A percentile compares a stretch with the other conserved stretches of the same genome.
phyloP scores from a whole-genome alignment of 2,329 filamentous ascomycete genomes.

The Calonectria hongkongensis region DNA sequence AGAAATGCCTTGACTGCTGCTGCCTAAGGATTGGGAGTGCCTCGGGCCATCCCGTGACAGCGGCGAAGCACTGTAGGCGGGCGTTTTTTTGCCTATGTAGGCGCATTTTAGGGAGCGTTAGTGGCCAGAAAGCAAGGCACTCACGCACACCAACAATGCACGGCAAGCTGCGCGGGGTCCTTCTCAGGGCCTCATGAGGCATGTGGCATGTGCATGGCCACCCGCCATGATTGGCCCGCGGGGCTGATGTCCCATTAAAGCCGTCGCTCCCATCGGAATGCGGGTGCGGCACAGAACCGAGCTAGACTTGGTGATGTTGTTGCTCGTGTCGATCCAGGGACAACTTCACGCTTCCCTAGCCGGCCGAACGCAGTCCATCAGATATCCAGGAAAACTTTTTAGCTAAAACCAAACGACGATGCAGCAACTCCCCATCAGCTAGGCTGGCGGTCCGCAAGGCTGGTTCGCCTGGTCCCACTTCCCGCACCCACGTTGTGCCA shows the following conservation, averaged over 20 bases:
- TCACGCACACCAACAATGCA: slow-evolving; percentile 6
- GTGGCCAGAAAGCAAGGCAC: slow-evolving; percentile 21
- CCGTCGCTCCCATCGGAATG: slow-evolving; percentile 2
- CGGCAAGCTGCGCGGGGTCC: slow-evolving; percentile 32
- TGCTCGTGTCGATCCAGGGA: background rate
- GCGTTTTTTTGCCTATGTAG: background rate
- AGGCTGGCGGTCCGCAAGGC: slow-evolving; percentile 9
- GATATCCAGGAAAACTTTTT: background rate
- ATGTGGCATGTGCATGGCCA: slow-evolving; percentile 31
- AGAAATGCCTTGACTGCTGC: slow-evolving; percentile 20
- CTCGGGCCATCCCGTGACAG: slow-evolving; percentile 25
- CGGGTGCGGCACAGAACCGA: slow-evolving; percentile 1
- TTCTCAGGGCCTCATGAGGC: background rate
- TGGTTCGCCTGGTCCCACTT: slow-evolving; percentile 35
- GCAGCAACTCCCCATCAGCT: slow-evolving; percentile 8
- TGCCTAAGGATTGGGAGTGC: background rate
- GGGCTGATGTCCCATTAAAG: background rate
- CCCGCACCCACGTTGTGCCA: slow-evolving; percentile 44
- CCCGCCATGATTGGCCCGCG: slow-evolving; percentile 32
- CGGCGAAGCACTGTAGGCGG: slow-evolving; percentile 4
- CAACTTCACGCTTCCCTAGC: background rate
- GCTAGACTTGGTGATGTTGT: slow-evolving; percentile 6
- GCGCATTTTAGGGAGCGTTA: background rate
- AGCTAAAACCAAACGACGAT: slow-evolving; percentile 6
- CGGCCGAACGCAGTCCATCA: background rate